Percentiles rank a stretch among this genome's conserved stretches.
These are phyloP conservation scores for Cajanus cajan DNA, from an alignment of 306 rosid species.

Conservation along the genomic window DNA sequence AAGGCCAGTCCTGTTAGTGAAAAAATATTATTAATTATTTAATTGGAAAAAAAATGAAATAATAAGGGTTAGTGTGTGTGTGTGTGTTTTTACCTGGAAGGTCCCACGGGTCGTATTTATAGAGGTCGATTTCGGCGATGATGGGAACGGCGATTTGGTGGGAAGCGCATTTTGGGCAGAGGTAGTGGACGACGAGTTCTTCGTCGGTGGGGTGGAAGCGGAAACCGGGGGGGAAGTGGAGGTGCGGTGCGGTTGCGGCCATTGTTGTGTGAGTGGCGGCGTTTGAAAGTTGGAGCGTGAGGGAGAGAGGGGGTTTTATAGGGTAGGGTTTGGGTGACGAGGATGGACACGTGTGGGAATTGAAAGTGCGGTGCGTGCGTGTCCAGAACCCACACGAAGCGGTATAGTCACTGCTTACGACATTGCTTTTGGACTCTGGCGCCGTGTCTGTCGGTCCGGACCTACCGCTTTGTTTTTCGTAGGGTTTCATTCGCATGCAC, in stretches of 20 bases:
- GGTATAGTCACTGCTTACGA: slow-evolving; percentile 68
- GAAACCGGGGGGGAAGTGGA: slow-evolving; percentile 68
- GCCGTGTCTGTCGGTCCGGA: slow-evolving; percentile 40
- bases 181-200: slow-evolving; percentile 72
- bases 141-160: slow-evolving; percentile 55
- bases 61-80: too few species aligned
- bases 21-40: not conserved
- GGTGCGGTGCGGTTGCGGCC: slow-evolving; percentile 34
- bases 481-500: too few species aligned
- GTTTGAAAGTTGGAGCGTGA: slow-evolving; percentile 54
- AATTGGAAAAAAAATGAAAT: too few species aligned
- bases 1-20: slow-evolving; percentile 34
- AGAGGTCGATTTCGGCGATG: slow-evolving; percentile 69
- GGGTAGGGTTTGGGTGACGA: not conserved
- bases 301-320: slow-evolving; percentile 45
- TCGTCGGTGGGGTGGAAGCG: slow-evolving; percentile 85
- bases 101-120: slow-evolving; percentile 68
- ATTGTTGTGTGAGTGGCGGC: slow-evolving; percentile 32
- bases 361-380: slow-evolving; percentile 36
- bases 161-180: slow-evolving; percentile 60
- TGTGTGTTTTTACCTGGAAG: slow-evolving; percentile 65
- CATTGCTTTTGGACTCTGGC: slow-evolving; percentile 34
- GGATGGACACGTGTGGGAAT: slow-evolving; percentile 38
- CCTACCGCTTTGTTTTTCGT: not conserved
- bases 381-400: slow-evolving; percentile 29